These are phyloP conservation scores for Globisporangium nunn DNA, from an alignment of 352 stramenopile species.

Conservation along the genomic window DNA sequence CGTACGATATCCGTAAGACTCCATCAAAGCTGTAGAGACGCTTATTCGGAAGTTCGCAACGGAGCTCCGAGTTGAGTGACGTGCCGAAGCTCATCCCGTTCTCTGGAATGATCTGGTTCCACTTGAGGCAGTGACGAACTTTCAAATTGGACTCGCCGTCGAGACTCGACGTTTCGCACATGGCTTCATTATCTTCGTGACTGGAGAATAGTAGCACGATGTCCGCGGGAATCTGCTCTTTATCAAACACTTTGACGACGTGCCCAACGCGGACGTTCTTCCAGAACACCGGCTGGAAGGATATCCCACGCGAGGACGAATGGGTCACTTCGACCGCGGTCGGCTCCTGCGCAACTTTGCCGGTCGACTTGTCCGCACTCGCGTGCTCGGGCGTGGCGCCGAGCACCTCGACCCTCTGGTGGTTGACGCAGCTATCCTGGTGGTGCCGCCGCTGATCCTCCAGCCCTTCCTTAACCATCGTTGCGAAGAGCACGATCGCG, in stretches of 20 bases:
- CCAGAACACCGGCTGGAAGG: conserved; percentile 74
- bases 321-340: not conserved
- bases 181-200: conserved; percentile 54
- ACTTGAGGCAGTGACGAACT: conserved; percentile 57
- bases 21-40: conserved; percentile 79
- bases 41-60: conserved; percentile 76
- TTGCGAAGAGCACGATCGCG: conserved; percentile 68
- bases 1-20: conserved; percentile 35
- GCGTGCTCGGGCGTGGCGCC: conserved; percentile 17
- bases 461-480: conserved; percentile 81
- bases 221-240: conserved; percentile 89
- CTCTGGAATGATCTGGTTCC: conserved; percentile 34
- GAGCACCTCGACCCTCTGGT: conserved; percentile 44
- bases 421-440: conserved; percentile 70
- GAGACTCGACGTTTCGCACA: conserved; percentile 80
- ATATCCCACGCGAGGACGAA: conserved; percentile 4
- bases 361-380: conserved; percentile 9
- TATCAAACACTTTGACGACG: conserved; percentile 83
- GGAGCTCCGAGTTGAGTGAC: conserved; percentile 49
- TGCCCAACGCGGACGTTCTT: conserved; percentile 84
- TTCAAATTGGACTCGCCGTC: conserved; percentile 84
- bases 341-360: conserved; percentile 8
- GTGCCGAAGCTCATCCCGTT: conserved; percentile 41
- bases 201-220: conserved; percentile 87
- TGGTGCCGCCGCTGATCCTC: conserved; percentile 71